A percentile compares a stretch with the other conserved stretches of the same genome.
These are phyloP conservation scores for Colletotrichum orchidophilum DNA, from an alignment of 2,329 filamentous ascomycete species.

Conservation along the genomic window DNA sequence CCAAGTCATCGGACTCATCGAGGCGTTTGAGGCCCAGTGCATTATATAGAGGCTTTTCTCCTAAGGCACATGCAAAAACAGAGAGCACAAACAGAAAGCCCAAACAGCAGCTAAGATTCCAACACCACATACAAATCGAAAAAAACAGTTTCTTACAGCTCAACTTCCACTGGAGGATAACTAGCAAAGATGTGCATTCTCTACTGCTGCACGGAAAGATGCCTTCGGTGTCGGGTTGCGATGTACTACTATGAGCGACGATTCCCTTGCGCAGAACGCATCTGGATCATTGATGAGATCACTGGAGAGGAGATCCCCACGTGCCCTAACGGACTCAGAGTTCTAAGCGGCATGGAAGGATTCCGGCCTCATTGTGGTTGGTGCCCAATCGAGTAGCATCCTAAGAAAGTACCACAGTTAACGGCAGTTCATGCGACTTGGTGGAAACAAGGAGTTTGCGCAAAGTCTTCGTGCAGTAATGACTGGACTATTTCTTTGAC, in stretches of 20 bases:
- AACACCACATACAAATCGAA: neutral
- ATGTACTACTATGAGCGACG: neutral
- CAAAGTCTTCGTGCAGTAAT: too few relatives aligned
- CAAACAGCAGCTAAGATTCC: too few relatives aligned
- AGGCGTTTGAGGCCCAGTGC: neutral
- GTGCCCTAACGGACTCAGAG: neutral
- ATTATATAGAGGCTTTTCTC: neutral
- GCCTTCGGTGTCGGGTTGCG: neutral
- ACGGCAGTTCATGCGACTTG: neutral
- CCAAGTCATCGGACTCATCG: neutral
- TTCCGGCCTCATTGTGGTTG: neutral
- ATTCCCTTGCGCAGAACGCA: neutral
- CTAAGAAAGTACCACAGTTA: too few relatives aligned
- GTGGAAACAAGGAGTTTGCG: neutral
- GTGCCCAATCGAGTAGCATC: neutral
- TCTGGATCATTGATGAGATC: neutral
- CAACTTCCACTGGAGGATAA: rapidly evolving
- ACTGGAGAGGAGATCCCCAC: neutral
- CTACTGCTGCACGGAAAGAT: neutral
- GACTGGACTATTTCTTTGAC: too few relatives aligned
- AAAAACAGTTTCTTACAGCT: neutral
- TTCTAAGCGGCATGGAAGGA: neutral
- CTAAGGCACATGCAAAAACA: neutral
- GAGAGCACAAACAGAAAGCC: neutral
- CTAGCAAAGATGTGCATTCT: neutral